Evolutionary conservation across 495 filamentous ascomycete species (phyloP), one percentile per base, ranked within the genome.

Genomic region (Tuber melanosporum): DNA sequence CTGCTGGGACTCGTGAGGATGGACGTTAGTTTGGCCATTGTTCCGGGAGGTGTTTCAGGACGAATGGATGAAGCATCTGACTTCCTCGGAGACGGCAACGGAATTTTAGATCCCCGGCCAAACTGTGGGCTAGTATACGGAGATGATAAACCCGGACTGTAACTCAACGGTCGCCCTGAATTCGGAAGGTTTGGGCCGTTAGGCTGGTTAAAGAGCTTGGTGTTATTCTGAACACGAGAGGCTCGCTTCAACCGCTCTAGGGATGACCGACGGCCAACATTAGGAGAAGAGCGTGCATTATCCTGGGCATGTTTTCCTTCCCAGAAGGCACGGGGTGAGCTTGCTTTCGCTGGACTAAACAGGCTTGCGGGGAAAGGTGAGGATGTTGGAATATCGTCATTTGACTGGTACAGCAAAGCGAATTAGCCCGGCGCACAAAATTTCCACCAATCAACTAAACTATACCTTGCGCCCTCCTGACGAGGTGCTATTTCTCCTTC

Each of bases 181-280:
- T 92, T 85, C 14, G 91, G 91, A 41, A 91, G 84, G 73, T 90
- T 88, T n/a, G 92, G 86, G 17, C 94, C 94, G 81, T 97, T 94
- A 84, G 97, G 96, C 82, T 97, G 93, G 81, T 95, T 89, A 82
- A 93, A 92, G 80, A 97, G 92, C 87, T 98, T 97, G 86, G 89
- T 94, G 87, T 94, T 95, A 86, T 97, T 98, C 86, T 95, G 97
- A 72, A 99, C 95, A 62, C 95, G 91, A 57, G 95, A 97, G 6
- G 92, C 94, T 79, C 92, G 91, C 86, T 98, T 96, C 75, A 99
- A 85, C 72, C 94, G 93, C 85, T 99, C 95, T 75, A 98, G 91
- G 17, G 95, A 98, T 8, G 93, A 91, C 78, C 95, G 91, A 82
- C 92, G 91, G 0, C 88, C 87, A 1, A 91, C 90, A 36, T 91